These are phyloP conservation scores for Boletus rufocinnamomeus DNA, from an alignment of 768 basidiomycete genomes.

Conservation along the genomic window DNA sequence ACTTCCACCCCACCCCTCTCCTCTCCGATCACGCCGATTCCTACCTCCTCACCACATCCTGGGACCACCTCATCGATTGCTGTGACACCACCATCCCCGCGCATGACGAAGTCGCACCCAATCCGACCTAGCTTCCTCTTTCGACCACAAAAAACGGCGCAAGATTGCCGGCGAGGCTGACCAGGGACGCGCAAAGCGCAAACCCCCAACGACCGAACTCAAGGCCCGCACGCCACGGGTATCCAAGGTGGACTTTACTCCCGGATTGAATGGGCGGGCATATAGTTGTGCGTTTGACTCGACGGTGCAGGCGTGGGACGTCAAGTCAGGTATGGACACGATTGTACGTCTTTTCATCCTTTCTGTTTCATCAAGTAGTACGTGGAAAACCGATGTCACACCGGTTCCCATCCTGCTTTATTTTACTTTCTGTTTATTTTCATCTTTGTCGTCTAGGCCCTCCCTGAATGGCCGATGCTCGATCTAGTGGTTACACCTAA, in stretches of 20 bases:
- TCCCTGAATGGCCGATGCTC: conserved; percentile 63
- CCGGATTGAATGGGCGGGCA: conserved; percentile 27
- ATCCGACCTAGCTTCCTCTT: neutral
- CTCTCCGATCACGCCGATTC: conserved; percentile 50
- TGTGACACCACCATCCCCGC: conserved; percentile 61
- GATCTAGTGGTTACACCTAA: conserved; percentile 47
- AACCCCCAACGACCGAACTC: conserved; percentile 62
- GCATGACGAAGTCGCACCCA: conserved; percentile 34
- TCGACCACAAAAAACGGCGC: conserved; percentile 58
- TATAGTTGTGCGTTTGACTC: conserved; percentile 74
- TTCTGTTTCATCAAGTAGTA: neutral
- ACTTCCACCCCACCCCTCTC: conserved; percentile 72
- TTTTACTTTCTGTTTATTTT: neutral
- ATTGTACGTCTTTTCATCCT: conserved; percentile 46
- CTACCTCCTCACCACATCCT: conserved; percentile 77
- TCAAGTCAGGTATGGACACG: too few relatives aligned
- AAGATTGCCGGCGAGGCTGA: conserved; percentile 45
- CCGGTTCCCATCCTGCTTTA: neutral
- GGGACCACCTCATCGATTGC: conserved; percentile 85
- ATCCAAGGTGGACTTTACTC: conserved; percentile 65
- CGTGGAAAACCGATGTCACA: neutral
- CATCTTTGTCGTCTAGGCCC: neutral
- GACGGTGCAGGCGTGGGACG: too few relatives aligned
- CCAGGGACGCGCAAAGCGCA: conserved; percentile 34
- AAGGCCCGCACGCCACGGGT: conserved; percentile 77